Conservation (phyloP, 2,329 filamentous ascomycete genomes). For the Chrysosporium keratinophilum region DNA sequence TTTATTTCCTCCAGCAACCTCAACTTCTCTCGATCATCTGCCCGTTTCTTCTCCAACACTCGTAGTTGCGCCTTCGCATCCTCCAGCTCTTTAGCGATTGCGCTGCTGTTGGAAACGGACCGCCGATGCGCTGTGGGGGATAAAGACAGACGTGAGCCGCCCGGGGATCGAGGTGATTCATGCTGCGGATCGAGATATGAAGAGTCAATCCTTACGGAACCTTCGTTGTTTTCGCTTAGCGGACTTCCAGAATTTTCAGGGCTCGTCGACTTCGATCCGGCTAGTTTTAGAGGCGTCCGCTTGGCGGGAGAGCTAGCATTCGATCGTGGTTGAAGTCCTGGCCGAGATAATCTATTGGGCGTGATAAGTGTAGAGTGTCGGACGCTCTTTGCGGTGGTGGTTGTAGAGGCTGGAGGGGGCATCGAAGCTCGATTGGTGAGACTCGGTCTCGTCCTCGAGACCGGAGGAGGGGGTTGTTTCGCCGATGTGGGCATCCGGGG, state of each 20-base stretch:
- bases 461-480: constrained; percentile 32
- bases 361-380: constrained; percentile 31
- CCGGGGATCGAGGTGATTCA: constrained; percentile 19
- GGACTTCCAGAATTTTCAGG: constrained; percentile 23
- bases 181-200: constrained; percentile 5
- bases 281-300: constrained; percentile 27
- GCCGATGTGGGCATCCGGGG: constrained; percentile 44
- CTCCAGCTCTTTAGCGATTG: constrained; percentile 60
- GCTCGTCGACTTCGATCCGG: constrained; percentile 20
- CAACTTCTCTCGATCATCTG: constrained; percentile 75
- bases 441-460: constrained; percentile 46
- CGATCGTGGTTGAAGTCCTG: constrained; percentile 1
- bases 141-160: constrained; percentile 20
- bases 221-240: constrained; percentile 23
- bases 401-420: constrained; percentile 43
- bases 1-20: constrained; percentile 68
- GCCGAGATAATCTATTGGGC: constrained; percentile 6
- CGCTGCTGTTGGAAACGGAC: constrained; percentile 39
- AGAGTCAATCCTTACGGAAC: constrained; percentile 5
- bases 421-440: constrained; percentile 53
- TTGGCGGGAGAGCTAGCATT: constrained; percentile 19
- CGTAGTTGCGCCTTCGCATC: constrained; percentile 80
- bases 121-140: constrained; percentile 23
- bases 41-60: constrained; percentile 74
- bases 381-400: constrained; percentile 26